These are phyloP conservation scores for Neohortaea acidophila DNA, from an alignment of 495 filamentous ascomycete species.

Conservation along the genomic window DNA sequence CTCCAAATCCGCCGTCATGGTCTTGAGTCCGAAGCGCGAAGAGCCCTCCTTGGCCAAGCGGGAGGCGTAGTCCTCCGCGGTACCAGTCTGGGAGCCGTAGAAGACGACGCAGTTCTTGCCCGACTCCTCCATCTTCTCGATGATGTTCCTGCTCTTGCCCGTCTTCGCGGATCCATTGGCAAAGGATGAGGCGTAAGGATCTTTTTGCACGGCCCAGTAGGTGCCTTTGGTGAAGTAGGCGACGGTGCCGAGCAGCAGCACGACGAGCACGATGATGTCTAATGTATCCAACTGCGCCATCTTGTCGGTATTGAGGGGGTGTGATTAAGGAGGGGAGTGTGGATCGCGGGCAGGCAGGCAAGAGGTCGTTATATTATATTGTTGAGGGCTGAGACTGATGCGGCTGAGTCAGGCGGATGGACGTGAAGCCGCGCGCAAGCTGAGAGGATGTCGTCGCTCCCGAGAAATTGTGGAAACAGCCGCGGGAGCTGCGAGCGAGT, in stretches of 20 bases:
- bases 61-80: conserved; percentile 98
- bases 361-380: no score
- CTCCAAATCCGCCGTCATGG: conserved; percentile 95
- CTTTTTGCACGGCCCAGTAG: conserved; percentile 74
- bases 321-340: no score
- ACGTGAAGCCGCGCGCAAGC: no score
- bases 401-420: no score
- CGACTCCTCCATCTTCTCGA: conserved; percentile 89
- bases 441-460: no score
- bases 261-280: conserved; percentile 78
- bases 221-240: conserved; percentile 97
- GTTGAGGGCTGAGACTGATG: no score
- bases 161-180: conserved; percentile 55
- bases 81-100: conserved; percentile 96
- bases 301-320: no score
- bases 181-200: conserved; percentile 66
- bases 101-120: conserved; percentile 97
- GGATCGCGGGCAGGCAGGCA: no score
- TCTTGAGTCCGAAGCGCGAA: conserved; percentile 89
- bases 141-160: conserved; percentile 79
- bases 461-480: no score
- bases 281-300: conserved; percentile 97
- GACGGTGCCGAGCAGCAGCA: conserved; percentile 67
- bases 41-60: conserved; percentile 92
- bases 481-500: no score